Evolutionary conservation across 1,284 basidiomycete genomes (phyloP), one percentile per base, ranked within the genome.

Genomic region (Sphagnurus paluster): DNA sequence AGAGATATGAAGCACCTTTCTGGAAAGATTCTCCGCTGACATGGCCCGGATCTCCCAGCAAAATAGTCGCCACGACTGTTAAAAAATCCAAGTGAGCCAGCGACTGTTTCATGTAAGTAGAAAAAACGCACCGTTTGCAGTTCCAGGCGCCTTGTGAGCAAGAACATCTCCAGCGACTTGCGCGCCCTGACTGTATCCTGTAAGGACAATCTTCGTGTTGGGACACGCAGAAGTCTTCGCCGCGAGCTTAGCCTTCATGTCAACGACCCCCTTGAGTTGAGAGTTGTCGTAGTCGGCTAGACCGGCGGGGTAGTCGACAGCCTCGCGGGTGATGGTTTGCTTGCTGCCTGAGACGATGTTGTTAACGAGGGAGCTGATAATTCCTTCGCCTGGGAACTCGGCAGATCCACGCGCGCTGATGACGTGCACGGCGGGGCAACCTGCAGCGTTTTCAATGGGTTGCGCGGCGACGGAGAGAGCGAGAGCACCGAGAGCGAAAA

Each of bases 101-200:
- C n/a, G n/a, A n/a, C n/a, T n/a, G n/a, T n/a, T 21, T 8, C 21
- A 23, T 33, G 16, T 17, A 26, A 28, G n/a, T 5, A 10, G 19
- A 46, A 38, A 35, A 16, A 56, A 50, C 36, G 49, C 44, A 58
- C 60, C 60, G 36, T 53, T 53, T 48, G 57, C 36, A 8, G 56
- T 48, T 48, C 39, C 42, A 21, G 24, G 28, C 43, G 11, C 60
- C 54, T 33, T 53, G 32, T n/a, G 48, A 54, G 46, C 60, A 53
- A 20, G 60, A 46, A 30, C 56, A 34, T 63, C 60, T n/a, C 60
- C 59, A 44, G 59, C 52, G 25, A 62, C 50, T 37, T 61, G 60
- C 2, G 58, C 60, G 13, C 58, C 60, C 47, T 63, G 62, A 21
- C 60, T 62, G 30, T 62, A 63, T 21, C 62, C 60, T 45, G 62